Percentiles rank a stretch among this genome's conserved stretches.
Evolutionary conservation across 2,329 filamentous ascomycete species (phyloP).

Genomic region (Aspergillus viridinutans): DNA sequence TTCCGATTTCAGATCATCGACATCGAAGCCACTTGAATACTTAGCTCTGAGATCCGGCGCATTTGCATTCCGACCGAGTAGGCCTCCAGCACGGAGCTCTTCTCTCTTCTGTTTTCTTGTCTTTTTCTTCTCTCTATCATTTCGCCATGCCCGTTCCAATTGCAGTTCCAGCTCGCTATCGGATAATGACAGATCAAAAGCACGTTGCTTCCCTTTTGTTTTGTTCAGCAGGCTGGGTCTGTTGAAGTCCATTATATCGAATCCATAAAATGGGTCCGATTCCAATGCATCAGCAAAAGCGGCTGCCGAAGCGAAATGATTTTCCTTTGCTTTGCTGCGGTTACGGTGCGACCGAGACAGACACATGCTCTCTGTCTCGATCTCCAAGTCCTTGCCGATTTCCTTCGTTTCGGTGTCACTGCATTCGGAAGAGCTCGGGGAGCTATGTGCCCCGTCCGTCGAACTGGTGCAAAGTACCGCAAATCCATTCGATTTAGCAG

Average conservation of each 20-base stretch:
- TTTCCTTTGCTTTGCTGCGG: not conserved
- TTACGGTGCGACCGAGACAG: not conserved
- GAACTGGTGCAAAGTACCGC: not conserved
- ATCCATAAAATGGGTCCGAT: conserved; percentile 60
- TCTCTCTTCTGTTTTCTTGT: conserved; percentile 67
- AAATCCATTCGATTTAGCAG: not conserved
- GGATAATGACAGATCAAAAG: conserved; percentile 53
- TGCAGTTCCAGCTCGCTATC: conserved; percentile 64
- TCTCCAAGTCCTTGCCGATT: not conserved
- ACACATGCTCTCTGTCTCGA: not conserved
- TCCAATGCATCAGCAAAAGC: conserved; percentile 57
- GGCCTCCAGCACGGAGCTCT: conserved; percentile 60
- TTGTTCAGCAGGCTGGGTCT: conserved; percentile 63
- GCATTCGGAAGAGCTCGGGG: not conserved
- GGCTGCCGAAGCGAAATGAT: conserved; percentile 50
- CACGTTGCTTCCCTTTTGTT: conserved; percentile 58
- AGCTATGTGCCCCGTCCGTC: not conserved
- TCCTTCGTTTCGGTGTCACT: not conserved
- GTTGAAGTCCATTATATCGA: conserved; percentile 83
- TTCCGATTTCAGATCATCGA: conserved; percentile 68
- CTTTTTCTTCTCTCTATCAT: conserved; percentile 68
- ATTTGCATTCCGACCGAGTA: conserved; percentile 55
- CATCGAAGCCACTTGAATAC: conserved; percentile 67
- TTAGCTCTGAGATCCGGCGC: conserved; percentile 63
- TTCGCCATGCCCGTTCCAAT: conserved; percentile 59